Evolutionary conservation across 169 alveolate species (phyloP).

Genomic region (Plasmodium cynomolgi): DNA sequence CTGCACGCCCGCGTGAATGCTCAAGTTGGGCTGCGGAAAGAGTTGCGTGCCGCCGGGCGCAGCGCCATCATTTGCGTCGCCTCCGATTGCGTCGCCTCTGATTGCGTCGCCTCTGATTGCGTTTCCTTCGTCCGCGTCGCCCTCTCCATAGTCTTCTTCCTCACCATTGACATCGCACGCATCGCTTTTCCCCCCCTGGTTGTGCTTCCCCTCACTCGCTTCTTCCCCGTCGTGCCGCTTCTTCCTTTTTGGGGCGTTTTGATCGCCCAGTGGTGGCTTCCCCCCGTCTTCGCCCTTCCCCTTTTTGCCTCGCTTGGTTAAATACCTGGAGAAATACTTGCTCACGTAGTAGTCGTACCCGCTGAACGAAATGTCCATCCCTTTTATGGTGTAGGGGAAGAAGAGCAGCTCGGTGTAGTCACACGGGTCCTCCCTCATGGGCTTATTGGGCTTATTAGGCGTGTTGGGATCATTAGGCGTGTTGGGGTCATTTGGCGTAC

Average conservation of each 20-base stretch:
- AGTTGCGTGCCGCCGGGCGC: background rate
- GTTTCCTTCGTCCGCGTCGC: background rate
- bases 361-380: constrained; percentile 97
- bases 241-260: background rate
- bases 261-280: background rate
- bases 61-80: background rate
- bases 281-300: background rate
- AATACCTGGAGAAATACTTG: constrained; percentile 50
- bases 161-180: background rate
- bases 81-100: background rate
- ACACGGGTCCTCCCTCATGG: background rate
- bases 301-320: constrained; percentile 5
- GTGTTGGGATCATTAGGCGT: background rate
- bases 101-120: background rate
- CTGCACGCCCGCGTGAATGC: constrained; percentile 10
- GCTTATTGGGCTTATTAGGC: too few relatives aligned
- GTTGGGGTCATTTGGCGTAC: background rate
- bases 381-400: constrained; percentile 97
- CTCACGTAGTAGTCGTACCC: constrained; percentile 84
- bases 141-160: background rate
- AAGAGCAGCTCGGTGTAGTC: constrained; percentile 88
- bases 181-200: background rate
- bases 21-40: background rate
- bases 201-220: background rate
- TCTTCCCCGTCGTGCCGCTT: background rate